These are phyloP conservation scores for Wickerhamomyces pijperi DNA, from an alignment of 805 yeast genomes.

Conservation along the genomic window DNA sequence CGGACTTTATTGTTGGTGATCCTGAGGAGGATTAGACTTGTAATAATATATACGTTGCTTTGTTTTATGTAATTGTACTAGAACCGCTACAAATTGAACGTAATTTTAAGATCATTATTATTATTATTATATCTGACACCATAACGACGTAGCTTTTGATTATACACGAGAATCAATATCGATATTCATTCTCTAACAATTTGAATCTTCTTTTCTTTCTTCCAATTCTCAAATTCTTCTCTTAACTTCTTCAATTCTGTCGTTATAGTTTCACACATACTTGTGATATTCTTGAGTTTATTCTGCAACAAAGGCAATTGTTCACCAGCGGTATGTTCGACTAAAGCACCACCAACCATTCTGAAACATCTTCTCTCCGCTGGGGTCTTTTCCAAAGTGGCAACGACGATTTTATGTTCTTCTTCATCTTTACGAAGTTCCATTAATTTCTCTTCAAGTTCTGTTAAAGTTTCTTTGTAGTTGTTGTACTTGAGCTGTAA, in stretches of 20 bases:
- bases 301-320: constrained; percentile 52
- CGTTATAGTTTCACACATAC: constrained; percentile 23
- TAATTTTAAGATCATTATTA: too few relatives aligned
- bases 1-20: constrained; percentile 7
- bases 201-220: constrained; percentile 22
- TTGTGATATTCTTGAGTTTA: constrained; percentile 37
- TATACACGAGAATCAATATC: too few relatives aligned
- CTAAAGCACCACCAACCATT: constrained; percentile 89
- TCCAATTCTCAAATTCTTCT: constrained; percentile 33
- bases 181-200: constrained; percentile 21
- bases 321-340: constrained; percentile 72
- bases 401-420: constrained; percentile 42
- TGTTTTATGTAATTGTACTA: too few relatives aligned
- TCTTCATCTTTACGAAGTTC: constrained; percentile 39
- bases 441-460: constrained; percentile 32
- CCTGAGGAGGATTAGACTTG: too few relatives aligned
- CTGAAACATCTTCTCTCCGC: constrained; percentile 69
- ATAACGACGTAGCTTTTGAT: too few relatives aligned
- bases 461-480: constrained; percentile 37
- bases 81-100: too few relatives aligned
- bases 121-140: too few relatives aligned
- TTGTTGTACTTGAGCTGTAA: constrained; percentile 41
- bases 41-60: too few relatives aligned
- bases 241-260: constrained; percentile 23
- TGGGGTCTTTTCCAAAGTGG: constrained; percentile 41